These are phyloP conservation scores for Cadophora sp. DNA, from an alignment of 2,329 filamentous ascomycete species.

Conservation along the genomic window DNA sequence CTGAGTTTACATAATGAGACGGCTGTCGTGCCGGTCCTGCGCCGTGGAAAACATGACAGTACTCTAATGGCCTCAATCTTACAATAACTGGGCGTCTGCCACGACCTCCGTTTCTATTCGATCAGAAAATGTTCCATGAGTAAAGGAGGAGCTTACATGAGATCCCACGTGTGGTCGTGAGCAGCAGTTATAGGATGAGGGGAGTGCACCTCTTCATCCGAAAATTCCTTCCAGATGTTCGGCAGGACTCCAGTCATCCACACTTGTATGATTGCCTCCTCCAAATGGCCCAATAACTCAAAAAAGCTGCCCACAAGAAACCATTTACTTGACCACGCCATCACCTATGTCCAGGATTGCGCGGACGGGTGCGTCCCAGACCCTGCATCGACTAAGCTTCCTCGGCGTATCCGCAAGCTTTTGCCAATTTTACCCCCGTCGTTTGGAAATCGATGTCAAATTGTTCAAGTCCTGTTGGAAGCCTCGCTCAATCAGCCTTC, in stretches of 20 bases:
- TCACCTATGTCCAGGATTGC: neutral
- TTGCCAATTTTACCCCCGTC: neutral
- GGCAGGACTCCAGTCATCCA: slow-evolving; percentile 2
- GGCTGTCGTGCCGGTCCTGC: neutral
- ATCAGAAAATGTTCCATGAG: neutral
- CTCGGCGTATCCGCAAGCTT: slow-evolving; percentile 10
- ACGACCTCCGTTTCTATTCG: neutral
- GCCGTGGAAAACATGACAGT: neutral
- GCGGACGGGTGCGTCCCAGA: neutral
- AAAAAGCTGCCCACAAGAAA: neutral
- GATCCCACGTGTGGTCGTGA: neutral
- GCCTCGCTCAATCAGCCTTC: slow-evolving; percentile 1
- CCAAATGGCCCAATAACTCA: neutral
- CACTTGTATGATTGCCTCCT: neutral
- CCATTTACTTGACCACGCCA: neutral
- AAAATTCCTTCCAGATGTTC: neutral
- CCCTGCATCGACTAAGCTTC: slow-evolving; percentile 9
- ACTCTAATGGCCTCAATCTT: neutral
- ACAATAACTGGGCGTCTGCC: neutral
- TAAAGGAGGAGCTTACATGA: neutral
- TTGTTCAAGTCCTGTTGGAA: neutral
- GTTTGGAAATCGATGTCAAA: neutral
- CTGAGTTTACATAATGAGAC: neutral
- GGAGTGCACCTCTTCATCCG: neutral
- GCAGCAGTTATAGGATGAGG: neutral